Evolutionary conservation across 78 protist species (phyloP).

Genomic region (Dictyostelium capitatum): DNA sequence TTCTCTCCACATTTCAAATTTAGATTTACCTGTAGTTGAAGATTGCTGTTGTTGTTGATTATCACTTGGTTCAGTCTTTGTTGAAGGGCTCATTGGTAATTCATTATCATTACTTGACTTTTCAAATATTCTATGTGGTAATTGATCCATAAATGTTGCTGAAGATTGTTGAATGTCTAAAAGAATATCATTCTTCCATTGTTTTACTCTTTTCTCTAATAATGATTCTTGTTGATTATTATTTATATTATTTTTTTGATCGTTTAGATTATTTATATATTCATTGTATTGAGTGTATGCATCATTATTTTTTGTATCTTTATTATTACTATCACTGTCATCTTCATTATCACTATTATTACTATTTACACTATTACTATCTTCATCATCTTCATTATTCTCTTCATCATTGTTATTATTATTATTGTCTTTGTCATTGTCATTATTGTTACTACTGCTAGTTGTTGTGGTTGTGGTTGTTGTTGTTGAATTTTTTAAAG

Average conservation of each 20-base stretch:
- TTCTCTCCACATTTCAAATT: conserved; percentile 35
- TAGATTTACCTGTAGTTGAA: neutral
- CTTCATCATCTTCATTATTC: neutral
- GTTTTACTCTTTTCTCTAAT: conserved; percentile 24
- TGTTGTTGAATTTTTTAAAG: neutral
- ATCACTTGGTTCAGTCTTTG: neutral
- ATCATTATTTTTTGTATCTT: neutral
- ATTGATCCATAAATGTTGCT: neutral
- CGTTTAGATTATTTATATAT: neutral
- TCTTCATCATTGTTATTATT: too few relatives aligned
- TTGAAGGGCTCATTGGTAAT: neutral
- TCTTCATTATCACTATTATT: neutral
- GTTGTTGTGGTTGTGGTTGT: neutral
- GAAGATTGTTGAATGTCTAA: neutral
- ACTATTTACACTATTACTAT: neutral
- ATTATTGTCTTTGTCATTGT: neutral
- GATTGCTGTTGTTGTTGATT: neutral
- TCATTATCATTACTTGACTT: neutral
- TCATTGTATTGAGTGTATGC: neutral
- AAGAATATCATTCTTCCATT: conserved; percentile 10
- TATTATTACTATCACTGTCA: neutral
- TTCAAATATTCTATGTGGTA: conserved; percentile 16
- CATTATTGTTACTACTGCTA: neutral
- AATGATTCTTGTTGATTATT: neutral
- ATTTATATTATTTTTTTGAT: neutral